Conservation (phyloP, 441 rosid genomes). For the Pelargonium myrrhifolium region DNA sequence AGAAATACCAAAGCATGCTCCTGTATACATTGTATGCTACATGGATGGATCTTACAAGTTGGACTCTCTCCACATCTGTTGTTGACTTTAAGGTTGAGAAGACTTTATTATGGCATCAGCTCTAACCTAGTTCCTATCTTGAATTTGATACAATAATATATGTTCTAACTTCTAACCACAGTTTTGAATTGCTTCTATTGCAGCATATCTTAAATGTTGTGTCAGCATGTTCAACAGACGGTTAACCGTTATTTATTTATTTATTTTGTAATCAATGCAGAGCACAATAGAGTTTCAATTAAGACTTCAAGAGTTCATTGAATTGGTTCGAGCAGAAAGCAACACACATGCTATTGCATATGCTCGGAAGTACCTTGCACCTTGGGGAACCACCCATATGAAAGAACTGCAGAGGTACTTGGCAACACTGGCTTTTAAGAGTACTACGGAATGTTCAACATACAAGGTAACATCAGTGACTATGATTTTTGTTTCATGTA, state of each 20-base stretch:
- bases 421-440: conserved; percentile 77
- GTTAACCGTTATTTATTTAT: too few relatives aligned
- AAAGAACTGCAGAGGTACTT: conserved; percentile 68
- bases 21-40: not conserved
- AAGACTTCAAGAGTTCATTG: conserved; percentile 89
- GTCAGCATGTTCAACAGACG: not conserved
- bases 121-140: not conserved
- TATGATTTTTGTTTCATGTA: not conserved
- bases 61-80: not conserved
- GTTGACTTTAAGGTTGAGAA: not conserved
- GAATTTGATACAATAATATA: not conserved
- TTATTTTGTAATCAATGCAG: conserved; percentile 30
- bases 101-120: not conserved
- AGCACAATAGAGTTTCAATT: conserved; percentile 85
- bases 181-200: not conserved
- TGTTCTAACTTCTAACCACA: not conserved
- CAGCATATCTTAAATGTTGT: not conserved
- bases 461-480: conserved; percentile 54
- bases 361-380: conserved; percentile 73
- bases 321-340: conserved; percentile 71
- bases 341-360: conserved; percentile 61
- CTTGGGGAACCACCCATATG: conserved; percentile 81
- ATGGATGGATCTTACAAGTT: not conserved
- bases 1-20: not conserved
- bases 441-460: conserved; percentile 58